These are phyloP conservation scores for Venturia nashicola DNA, from an alignment of 2,329 filamentous ascomycete genomes.

Conservation along the genomic window DNA sequence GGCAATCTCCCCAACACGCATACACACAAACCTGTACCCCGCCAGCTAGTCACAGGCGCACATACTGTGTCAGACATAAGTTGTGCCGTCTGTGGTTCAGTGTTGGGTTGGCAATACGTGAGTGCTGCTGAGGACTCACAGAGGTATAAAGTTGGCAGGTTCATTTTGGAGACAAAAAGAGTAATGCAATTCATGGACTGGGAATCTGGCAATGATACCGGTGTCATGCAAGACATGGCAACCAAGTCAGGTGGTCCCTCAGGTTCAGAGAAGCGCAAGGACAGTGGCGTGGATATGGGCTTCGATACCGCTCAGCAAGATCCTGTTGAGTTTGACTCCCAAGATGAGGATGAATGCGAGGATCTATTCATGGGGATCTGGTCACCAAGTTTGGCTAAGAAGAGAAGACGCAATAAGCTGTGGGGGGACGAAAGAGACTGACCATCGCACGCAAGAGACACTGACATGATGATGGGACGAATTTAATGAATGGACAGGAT, in stretches of 20 bases:
- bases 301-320: slow-evolving; percentile 14
- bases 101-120: slow-evolving; percentile 55
- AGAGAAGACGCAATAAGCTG: slow-evolving; percentile 27
- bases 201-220: slow-evolving; percentile 29
- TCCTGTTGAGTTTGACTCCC: slow-evolving; percentile 46
- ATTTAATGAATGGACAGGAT: not conserved
- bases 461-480: not conserved
- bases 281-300: slow-evolving; percentile 8
- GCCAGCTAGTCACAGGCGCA: slow-evolving; percentile 49
- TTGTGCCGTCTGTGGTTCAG: slow-evolving; percentile 42
- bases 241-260: not conserved
- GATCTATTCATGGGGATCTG: slow-evolving; percentile 51
- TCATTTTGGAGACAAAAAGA: slow-evolving; percentile 49
- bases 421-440: slow-evolving; percentile 3
- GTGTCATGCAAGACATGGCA: not conserved
- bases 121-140: slow-evolving; percentile 48
- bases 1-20: slow-evolving; percentile 45
- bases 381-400: slow-evolving; percentile 41
- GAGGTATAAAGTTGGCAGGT: slow-evolving; percentile 55
- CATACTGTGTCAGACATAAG: slow-evolving; percentile 50
- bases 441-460: not conserved
- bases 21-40: slow-evolving; percentile 41
- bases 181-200: slow-evolving; percentile 39
- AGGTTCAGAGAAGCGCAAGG: not conserved
- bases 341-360: slow-evolving; percentile 56